Conservation (phyloP, 768 basidiomycete genomes). For the Phlegmacium glaucopus region DNA sequence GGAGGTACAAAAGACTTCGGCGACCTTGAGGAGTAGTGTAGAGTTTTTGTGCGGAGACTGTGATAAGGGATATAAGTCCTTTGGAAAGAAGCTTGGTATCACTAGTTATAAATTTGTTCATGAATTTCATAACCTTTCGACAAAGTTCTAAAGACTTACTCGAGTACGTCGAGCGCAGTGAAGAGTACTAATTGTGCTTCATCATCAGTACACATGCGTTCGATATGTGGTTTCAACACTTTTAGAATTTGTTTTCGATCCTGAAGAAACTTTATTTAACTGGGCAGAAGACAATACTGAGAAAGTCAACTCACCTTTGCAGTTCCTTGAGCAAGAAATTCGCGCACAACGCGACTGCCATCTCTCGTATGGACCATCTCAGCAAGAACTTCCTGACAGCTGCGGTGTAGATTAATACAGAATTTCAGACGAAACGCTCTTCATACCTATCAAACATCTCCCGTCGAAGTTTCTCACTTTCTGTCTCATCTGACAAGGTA, state of each 20-base stretch:
- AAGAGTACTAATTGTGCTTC: constrained; percentile 90
- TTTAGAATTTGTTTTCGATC: constrained; percentile 93
- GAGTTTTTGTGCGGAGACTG: constrained; percentile 52
- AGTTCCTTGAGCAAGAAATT: constrained; percentile 77
- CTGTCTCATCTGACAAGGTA: constrained; percentile 54
- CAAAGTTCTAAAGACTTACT: constrained; percentile 46
- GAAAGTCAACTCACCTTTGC: constrained; percentile 59
- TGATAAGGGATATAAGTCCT: constrained; percentile 71
- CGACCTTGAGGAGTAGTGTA: constrained; percentile 70
- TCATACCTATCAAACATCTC: constrained; percentile 80
- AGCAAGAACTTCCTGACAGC: constrained; percentile 80
- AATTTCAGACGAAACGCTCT: neutral
- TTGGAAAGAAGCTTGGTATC: constrained; percentile 90
- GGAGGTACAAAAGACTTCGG: constrained; percentile 76
- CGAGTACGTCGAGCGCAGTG: constrained; percentile 85
- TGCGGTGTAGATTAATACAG: constrained; percentile 21
- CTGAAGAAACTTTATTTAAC: constrained; percentile 32
- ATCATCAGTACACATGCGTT: constrained; percentile 84
- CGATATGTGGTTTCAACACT: constrained; percentile 83
- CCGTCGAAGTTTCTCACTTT: constrained; percentile 68
- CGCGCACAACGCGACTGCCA: constrained; percentile 81
- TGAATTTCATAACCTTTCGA: constrained; percentile 1
- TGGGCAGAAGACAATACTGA: neutral
- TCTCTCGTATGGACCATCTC: constrained; percentile 96
- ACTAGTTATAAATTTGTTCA: constrained; percentile 32